Conservation (phyloP, 768 basidiomycete genomes). For the Lentinula guzmanii region DNA sequence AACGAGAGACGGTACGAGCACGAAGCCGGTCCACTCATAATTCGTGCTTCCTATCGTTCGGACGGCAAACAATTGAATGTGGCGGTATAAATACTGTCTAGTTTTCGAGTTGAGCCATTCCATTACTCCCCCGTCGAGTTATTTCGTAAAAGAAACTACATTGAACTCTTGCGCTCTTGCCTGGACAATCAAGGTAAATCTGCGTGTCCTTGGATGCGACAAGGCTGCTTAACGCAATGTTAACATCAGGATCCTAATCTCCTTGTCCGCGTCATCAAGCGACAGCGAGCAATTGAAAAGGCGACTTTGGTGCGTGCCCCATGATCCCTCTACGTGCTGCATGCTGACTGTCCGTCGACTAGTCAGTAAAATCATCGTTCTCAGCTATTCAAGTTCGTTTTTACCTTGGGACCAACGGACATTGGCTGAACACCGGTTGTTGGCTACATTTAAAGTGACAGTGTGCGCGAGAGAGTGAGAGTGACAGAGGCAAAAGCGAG, state of each 20-base stretch:
- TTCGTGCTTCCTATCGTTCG: not conserved
- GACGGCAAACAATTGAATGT: not conserved
- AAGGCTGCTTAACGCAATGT: not conserved
- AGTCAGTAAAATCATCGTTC: too few species aligned
- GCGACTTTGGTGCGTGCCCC: too few species aligned
- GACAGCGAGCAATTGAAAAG: too few species aligned
- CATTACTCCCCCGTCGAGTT: not conserved
- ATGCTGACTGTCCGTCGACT: too few species aligned
- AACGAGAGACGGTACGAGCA: not conserved
- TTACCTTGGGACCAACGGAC: too few species aligned
- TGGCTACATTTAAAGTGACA: too few species aligned
- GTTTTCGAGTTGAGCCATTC: not conserved
- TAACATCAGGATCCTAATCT: not conserved
- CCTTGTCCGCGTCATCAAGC: not conserved
- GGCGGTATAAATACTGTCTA: not conserved
- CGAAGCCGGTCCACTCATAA: not conserved
- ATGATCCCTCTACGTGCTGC: too few species aligned
- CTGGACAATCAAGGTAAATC: not conserved
- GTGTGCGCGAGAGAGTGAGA: too few species aligned
- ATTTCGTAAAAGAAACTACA: too few species aligned
- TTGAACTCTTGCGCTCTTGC: not conserved
- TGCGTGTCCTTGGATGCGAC: not conserved
- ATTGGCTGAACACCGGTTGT: too few species aligned
- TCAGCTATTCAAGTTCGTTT: too few species aligned
- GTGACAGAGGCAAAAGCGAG: not conserved